Evolutionary conservation across 2,329 filamentous ascomycete genomes (phyloP).

Genomic region (Alternaria burnsii): DNA sequence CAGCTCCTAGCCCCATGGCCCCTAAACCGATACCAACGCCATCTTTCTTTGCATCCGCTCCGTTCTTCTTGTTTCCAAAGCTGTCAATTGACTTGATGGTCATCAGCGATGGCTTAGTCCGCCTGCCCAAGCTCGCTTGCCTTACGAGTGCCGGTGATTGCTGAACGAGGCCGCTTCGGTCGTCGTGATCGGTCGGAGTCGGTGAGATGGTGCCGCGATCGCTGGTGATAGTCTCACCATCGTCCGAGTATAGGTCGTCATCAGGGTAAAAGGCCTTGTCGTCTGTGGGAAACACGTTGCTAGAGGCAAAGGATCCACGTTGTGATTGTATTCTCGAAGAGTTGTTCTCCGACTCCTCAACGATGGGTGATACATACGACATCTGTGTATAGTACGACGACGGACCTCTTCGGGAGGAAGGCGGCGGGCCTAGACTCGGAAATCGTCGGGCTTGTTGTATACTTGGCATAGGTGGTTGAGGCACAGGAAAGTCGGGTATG

Average conservation of each 20-base stretch:
- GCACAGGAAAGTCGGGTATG: slow-evolving; percentile 54
- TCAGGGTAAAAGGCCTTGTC: slow-evolving; percentile 53
- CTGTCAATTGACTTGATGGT: slow-evolving; percentile 57
- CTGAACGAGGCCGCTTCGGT: slow-evolving; percentile 51
- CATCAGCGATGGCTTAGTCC: slow-evolving; percentile 58
- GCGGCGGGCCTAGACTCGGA: slow-evolving; percentile 58
- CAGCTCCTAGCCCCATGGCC: slow-evolving; percentile 36
- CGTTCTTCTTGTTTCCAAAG: slow-evolving; percentile 33
- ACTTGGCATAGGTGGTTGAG: slow-evolving; percentile 44
- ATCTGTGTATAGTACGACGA: slow-evolving; percentile 59
- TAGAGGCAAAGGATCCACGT: slow-evolving; percentile 58
- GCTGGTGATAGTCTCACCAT: slow-evolving; percentile 49
- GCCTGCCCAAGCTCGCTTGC: slow-evolving; percentile 59
- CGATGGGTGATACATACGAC: slow-evolving; percentile 59
- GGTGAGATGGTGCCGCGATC: slow-evolving; percentile 43
- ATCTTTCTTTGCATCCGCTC: slow-evolving; percentile 30
- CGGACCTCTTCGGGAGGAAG: slow-evolving; percentile 58
- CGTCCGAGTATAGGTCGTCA: slow-evolving; percentile 47
- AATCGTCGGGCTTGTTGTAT: slow-evolving; percentile 50
- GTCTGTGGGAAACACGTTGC: slow-evolving; percentile 57
- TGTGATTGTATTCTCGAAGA: slow-evolving; percentile 53
- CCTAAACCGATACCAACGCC: slow-evolving; percentile 24
- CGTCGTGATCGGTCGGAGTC: slow-evolving; percentile 42
- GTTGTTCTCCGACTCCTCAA: slow-evolving; percentile 58
- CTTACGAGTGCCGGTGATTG: slow-evolving; percentile 44